Conservation (phyloP, 495 filamentous ascomycete genomes). For the Aspergillus haitiensis region DNA sequence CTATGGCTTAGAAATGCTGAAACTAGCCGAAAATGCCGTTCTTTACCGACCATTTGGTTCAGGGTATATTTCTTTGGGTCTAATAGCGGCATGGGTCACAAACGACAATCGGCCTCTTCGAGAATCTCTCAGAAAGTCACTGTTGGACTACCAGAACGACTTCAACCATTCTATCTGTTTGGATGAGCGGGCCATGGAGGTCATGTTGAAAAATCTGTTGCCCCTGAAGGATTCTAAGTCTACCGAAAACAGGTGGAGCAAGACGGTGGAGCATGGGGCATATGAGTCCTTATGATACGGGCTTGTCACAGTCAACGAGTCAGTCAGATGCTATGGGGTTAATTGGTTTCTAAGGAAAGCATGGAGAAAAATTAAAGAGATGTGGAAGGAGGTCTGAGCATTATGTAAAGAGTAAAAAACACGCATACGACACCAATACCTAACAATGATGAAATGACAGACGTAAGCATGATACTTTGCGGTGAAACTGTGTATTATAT, state of each 20-base stretch:
- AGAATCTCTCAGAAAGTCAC: conserved; percentile 12
- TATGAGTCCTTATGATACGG: neutral
- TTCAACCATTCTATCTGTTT: conserved; percentile 18
- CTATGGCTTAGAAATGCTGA: conserved; percentile 32
- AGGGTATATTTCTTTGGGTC: conserved; percentile 32
- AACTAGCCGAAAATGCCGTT: conserved; percentile 27
- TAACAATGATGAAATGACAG: too few species aligned
- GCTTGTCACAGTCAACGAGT: neutral
- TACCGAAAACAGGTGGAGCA: neutral
- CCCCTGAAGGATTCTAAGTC: neutral
- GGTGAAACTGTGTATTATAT: too few species aligned
- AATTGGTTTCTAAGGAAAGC: too few species aligned
- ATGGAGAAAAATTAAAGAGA: too few species aligned
- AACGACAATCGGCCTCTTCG: conserved; percentile 24
- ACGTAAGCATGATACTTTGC: too few species aligned
- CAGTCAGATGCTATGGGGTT: too few species aligned
- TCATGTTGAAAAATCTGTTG: neutral
- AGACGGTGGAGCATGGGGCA: neutral
- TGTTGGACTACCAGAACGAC: conserved; percentile 34
- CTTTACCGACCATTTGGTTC: conserved; percentile 39
- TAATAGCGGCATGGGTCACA: conserved; percentile 33
- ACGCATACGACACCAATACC: too few species aligned
- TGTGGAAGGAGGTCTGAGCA: too few species aligned
- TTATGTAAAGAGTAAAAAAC: too few species aligned
- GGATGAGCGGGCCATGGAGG: neutral